phyloP scores from a whole-genome alignment of 2,329 filamentous ascomycete species.

The Mollisia scopiformis region DNA sequence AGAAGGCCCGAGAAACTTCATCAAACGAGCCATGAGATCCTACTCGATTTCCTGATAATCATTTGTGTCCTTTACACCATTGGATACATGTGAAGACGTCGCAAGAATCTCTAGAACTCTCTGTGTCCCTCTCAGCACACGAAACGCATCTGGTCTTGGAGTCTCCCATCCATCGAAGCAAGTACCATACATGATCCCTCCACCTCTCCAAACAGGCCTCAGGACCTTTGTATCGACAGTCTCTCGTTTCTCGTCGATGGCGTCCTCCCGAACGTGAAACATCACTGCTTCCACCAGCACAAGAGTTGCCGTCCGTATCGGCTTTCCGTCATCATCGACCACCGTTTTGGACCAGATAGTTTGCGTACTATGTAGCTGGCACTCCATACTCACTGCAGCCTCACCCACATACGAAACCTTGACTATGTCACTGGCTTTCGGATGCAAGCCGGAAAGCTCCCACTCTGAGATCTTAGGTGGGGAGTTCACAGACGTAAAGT shows the following conservation, averaged over 20 bases:
- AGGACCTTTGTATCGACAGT: slow-evolving; percentile 73
- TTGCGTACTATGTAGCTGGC: slow-evolving; percentile 55
- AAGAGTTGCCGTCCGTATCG: slow-evolving; percentile 65
- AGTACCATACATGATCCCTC: slow-evolving; percentile 80
- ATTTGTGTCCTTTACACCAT: too few species aligned
- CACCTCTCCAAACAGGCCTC: slow-evolving; percentile 73
- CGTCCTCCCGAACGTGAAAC: slow-evolving; percentile 87
- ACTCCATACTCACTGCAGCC: slow-evolving; percentile 80
- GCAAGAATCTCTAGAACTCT: neutral
- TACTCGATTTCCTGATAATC: neutral
- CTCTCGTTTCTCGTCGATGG: slow-evolving; percentile 73
- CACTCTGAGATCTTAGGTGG: slow-evolving; percentile 78
- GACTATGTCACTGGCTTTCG: slow-evolving; percentile 63
- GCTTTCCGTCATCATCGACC: slow-evolving; percentile 69
- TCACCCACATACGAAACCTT: slow-evolving; percentile 76
- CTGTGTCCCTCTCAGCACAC: neutral
- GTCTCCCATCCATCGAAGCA: slow-evolving; percentile 72
- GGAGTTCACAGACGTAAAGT: slow-evolving; percentile 73
- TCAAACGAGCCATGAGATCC: neutral
- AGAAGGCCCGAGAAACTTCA: neutral
- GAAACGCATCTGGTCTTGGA: slow-evolving; percentile 51
- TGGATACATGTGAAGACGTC: too few species aligned
- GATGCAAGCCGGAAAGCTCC: slow-evolving; percentile 73
- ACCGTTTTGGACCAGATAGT: slow-evolving; percentile 44
- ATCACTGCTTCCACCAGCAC: slow-evolving; percentile 78